Evolutionary conservation across 1,284 basidiomycete genomes (phyloP), one percentile per base, ranked within the genome.

Genomic region (Cerioporus squamosus): DNA sequence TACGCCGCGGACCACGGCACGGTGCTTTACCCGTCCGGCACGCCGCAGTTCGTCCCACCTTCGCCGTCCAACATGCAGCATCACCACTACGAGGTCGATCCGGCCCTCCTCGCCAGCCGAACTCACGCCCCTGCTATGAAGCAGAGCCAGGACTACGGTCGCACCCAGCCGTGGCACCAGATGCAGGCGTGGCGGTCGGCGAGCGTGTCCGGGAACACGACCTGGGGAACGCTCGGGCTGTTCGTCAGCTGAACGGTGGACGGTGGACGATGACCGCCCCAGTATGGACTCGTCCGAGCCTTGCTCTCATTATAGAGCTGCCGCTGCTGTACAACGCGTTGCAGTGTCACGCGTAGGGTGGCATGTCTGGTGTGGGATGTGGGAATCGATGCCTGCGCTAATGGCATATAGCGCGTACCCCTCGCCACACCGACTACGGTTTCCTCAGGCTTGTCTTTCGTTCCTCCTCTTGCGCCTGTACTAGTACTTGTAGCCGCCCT

Each of bases 1-100:
- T 60, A 63, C 51, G 53, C 59, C 26, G 55, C 52, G 29, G 44
- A 57, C 47, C 55, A 22, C 55, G 55, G 55, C 43, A 56, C 48
- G 43, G 38, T 51, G 48, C 22, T 4, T 8, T 51, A 51, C 29
- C 39, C 55, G 10, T 20, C 45, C 39, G 44, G 42, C 48, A 59
- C 62, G 22, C 62, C 62, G 47, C 59, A 59, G 38, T 64, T 52
- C 59, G 47, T 57, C 29, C 62, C 59, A 33, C 59, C 50, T 51
- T 60, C 62, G 47, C 59, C 62, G 6, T 48, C 56, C 18, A 23
- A 26, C n/a, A 5, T 15, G 23, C 45, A 45, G 44, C 24, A n/a
- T n/a, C n/a, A n/a, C n/a, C n/a, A 29, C 26, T 29, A 29, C 26
- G 26, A 29, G 26, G 26, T 29, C 26, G 26, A 29, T 9, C 26